Evolutionary conservation across 257 asterid genomes (phyloP).

Genomic region (Solanum ossicruentum): DNA sequence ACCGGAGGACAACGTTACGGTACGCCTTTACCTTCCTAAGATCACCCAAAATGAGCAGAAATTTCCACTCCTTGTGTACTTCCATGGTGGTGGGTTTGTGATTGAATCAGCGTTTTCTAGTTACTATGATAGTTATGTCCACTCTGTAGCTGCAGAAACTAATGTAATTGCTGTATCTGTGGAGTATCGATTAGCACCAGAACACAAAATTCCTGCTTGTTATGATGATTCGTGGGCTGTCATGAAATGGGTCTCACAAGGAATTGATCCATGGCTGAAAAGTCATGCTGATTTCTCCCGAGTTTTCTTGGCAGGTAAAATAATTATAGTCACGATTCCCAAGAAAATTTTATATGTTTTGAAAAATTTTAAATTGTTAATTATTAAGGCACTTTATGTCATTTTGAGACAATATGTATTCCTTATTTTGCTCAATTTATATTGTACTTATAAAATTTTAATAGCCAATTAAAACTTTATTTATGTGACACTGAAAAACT

Average conservation of each 20-base stretch:
- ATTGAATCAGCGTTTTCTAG: slow-evolving; percentile 51
- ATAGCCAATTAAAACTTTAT: too few relatives aligned
- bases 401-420: too few relatives aligned
- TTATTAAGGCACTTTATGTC: too few relatives aligned
- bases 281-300: slow-evolving; percentile 32
- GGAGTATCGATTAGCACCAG: slow-evolving; percentile 61
- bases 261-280: slow-evolving; percentile 49
- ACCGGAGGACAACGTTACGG: slow-evolving; percentile 27
- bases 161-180: slow-evolving; percentile 40
- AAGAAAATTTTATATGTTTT: not conserved
- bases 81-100: slow-evolving; percentile 71
- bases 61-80: slow-evolving; percentile 53
- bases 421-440: too few relatives aligned
- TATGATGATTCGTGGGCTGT: slow-evolving; percentile 56
- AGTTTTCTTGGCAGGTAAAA: slow-evolving; percentile 36
- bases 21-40: slow-evolving; percentile 46
- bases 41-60: slow-evolving; percentile 9
- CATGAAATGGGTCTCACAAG: slow-evolving; percentile 37
- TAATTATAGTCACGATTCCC: not conserved
- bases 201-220: slow-evolving; percentile 49
- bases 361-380: too few relatives aligned
- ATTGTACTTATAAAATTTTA: too few relatives aligned
- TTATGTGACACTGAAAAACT: too few relatives aligned
- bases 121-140: slow-evolving; percentile 26
- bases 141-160: slow-evolving; percentile 30